Evolutionary conservation across 2,329 filamentous ascomycete genomes (phyloP).

Genomic region (Neoarthrinium moseri): DNA sequence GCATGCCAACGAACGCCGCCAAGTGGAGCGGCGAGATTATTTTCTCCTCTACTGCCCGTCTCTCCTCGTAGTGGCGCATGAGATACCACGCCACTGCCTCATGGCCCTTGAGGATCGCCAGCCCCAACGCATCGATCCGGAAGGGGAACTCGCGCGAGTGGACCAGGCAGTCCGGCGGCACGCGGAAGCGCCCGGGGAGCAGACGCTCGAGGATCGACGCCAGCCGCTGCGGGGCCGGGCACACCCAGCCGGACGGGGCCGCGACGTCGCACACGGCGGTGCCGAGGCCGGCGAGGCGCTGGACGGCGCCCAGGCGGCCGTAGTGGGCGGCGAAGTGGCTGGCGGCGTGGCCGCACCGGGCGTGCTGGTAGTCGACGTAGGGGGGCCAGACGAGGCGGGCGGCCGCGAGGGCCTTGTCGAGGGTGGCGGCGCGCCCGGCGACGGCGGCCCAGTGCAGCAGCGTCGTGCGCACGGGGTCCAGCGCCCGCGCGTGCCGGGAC

Average conservation of each 20-base stretch:
- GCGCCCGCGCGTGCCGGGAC: background rate
- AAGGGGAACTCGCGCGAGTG: background rate
- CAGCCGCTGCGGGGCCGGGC: background rate
- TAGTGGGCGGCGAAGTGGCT: background rate
- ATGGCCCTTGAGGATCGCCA: constrained; percentile 3
- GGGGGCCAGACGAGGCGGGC: background rate
- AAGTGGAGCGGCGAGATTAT: background rate
- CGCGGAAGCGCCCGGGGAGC: background rate
- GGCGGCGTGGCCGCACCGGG: background rate
- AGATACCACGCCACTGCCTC: background rate
- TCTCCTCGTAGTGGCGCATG: background rate
- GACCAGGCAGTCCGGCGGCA: background rate
- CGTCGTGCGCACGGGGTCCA: background rate
- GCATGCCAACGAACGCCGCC: background rate
- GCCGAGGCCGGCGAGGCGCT: background rate
- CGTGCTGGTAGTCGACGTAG: background rate
- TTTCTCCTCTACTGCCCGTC: background rate
- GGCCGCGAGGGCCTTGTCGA: background rate
- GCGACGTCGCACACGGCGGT: background rate
- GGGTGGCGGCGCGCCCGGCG: background rate
- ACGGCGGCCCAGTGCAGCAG: constrained; percentile 1
- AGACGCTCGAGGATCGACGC: background rate
- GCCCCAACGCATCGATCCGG: background rate
- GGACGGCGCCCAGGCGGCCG: background rate
- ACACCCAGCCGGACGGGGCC: background rate